Conservation (phyloP, 2,329 filamentous ascomycete species). For the Fusarium sp. region DNA sequence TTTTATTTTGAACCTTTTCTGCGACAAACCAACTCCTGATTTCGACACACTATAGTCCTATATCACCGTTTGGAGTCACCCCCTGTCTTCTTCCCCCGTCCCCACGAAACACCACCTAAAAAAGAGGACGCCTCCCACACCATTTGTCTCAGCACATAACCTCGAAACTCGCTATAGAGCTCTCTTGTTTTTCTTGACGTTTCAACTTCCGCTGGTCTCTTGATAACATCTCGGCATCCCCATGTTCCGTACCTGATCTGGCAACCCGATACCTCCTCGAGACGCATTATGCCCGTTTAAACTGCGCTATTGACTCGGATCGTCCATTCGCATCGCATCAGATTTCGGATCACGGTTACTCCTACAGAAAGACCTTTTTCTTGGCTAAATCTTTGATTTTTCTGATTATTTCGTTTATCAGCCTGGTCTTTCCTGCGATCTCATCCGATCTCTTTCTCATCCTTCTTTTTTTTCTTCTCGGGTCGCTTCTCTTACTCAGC, state of each 20-base stretch:
- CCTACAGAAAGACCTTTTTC: conserved; percentile 19
- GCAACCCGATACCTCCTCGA: conserved; percentile 30
- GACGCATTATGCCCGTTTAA: conserved; percentile 22
- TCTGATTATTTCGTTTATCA: conserved; percentile 40
- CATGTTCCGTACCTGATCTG: conserved; percentile 33
- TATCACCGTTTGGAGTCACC: conserved; percentile 14
- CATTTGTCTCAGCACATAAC: conserved; percentile 43
- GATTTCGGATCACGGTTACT: conserved; percentile 35
- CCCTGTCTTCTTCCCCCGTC: conserved; percentile 11
- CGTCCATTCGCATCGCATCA: conserved; percentile 20
- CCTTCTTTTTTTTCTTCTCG: conserved; percentile 37
- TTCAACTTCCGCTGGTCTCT: conserved; percentile 42
- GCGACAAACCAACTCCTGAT: conserved; percentile 31
- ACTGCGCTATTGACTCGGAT: conserved; percentile 11
- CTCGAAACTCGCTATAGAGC: conserved; percentile 29
- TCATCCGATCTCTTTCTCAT: conserved; percentile 27
- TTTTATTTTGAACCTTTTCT: conserved; percentile 11
- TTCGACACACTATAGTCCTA: conserved; percentile 6
- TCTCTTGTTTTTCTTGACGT: conserved; percentile 41
- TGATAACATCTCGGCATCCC: conserved; percentile 33
- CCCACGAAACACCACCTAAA: conserved; percentile 43
- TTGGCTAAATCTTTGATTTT: conserved; percentile 4
- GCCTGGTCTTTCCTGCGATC: conserved; percentile 26
- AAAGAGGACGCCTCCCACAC: conserved; percentile 37
- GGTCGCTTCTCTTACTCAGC: conserved; percentile 41